Evolutionary conservation across 768 basidiomycete species (phyloP).

Genomic region (Dentipellis sp.): DNA sequence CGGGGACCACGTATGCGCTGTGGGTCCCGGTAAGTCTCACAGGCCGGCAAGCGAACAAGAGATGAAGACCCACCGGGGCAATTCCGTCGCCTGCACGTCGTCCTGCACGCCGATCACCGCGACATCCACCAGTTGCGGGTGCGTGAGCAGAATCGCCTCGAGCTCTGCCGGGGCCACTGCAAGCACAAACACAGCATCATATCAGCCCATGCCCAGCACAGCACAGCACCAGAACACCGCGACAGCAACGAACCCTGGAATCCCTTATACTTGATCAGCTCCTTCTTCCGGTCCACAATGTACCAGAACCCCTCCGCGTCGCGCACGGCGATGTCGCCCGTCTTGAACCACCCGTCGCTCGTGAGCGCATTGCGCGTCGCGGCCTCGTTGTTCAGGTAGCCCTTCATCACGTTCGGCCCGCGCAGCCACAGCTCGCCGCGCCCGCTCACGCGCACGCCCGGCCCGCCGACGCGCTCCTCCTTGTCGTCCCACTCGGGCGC

Average conservation of each 20-base stretch:
- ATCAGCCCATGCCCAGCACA: not conserved
- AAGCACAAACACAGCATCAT: not conserved
- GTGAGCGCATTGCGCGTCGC: constrained; percentile 69
- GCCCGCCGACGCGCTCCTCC: constrained; percentile 68
- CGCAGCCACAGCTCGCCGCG: constrained; percentile 75
- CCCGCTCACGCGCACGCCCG: constrained; percentile 26
- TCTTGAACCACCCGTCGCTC: constrained; percentile 76
- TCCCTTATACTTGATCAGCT: constrained; percentile 69
- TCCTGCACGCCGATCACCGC: constrained; percentile 74
- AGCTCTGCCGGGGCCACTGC: constrained; percentile 82
- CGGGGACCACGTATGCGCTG: constrained; percentile 58
- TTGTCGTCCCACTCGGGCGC: constrained; percentile 66
- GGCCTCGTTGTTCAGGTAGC: constrained; percentile 63
- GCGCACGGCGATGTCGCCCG: constrained; percentile 68
- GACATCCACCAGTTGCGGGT: constrained; percentile 68
- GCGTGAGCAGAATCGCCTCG: constrained; percentile 64
- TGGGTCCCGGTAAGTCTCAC: not conserved
- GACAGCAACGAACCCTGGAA: not conserved
- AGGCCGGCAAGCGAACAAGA: too few relatives aligned
- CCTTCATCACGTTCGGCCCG: constrained; percentile 77
- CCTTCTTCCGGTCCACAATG: constrained; percentile 69
- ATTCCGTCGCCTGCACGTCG: constrained; percentile 65
- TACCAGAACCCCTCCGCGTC: constrained; percentile 66
- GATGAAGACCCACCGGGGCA: constrained; percentile 46
- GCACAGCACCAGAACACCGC: constrained; percentile 20